Conservation (phyloP, 331 rosid genomes). For the Rhamnella rubrinervis region DNA sequence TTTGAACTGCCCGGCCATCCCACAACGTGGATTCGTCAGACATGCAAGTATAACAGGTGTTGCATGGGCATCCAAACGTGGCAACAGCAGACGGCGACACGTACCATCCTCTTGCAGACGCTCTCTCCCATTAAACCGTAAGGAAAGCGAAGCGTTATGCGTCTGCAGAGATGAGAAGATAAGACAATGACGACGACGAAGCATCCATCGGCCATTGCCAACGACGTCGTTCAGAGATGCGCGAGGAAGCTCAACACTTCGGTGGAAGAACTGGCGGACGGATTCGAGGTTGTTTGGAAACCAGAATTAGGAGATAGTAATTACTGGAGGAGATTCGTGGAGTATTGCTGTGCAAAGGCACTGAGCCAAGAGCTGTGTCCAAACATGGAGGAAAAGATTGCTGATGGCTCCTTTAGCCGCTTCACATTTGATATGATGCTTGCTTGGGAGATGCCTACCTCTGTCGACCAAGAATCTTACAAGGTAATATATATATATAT, state of each 20-base stretch:
- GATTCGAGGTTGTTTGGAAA: conserved; percentile 63
- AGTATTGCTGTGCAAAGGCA: conserved; percentile 68
- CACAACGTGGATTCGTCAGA: too few species aligned
- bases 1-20: too few species aligned
- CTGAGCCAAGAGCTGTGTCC: conserved; percentile 30
- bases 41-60: conserved; percentile 4
- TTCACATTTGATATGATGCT: conserved; percentile 81
- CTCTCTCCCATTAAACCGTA: not conserved
- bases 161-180: not conserved
- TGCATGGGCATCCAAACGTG: conserved; percentile 24
- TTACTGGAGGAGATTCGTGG: conserved; percentile 60
- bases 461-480: conserved; percentile 38
- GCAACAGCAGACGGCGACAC: conserved; percentile 4
- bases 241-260: conserved; percentile 59
- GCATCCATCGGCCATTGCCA: conserved; percentile 68
- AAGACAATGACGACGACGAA: conserved; percentile 27
- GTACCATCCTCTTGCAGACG: not conserved
- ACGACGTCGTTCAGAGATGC: conserved; percentile 56
- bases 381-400: conserved; percentile 49
- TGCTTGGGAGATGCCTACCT: conserved; percentile 79
- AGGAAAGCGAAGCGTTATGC: not conserved
- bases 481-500: conserved; percentile 20
- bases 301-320: conserved; percentile 12
- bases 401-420: conserved; percentile 60
- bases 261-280: conserved; percentile 59